Conservation (phyloP, 345 rosid species). For the Pelargonium nanum region DNA sequence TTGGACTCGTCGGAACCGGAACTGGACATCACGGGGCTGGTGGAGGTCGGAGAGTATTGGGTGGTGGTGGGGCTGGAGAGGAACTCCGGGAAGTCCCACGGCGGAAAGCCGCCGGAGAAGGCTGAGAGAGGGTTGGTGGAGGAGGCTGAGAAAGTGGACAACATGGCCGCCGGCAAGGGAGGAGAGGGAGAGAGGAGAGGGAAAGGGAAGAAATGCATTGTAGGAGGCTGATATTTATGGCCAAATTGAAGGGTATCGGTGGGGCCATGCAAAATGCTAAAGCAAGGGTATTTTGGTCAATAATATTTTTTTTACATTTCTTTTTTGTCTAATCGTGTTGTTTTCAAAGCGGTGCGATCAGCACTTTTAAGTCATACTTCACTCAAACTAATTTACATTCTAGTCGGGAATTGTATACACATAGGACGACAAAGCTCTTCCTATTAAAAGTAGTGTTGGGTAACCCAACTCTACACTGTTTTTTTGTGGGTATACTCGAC, state of each 20-base stretch:
- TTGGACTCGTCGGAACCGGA: constrained; percentile 32
- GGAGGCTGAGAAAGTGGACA: constrained; percentile 41
- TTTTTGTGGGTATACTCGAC: too few relatives aligned
- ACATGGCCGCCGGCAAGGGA: constrained; percentile 33
- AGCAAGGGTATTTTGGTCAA: background rate
- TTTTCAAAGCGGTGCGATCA: too few relatives aligned
- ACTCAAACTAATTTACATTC: too few relatives aligned
- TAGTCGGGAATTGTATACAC: too few relatives aligned
- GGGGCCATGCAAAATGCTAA: too few relatives aligned
- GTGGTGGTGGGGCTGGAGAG: constrained; percentile 24
- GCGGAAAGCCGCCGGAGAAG: constrained; percentile 38
- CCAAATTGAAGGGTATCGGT: background rate
- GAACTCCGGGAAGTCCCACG: constrained; percentile 50
- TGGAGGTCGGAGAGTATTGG: constrained; percentile 15
- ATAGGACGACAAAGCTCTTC: too few relatives aligned
- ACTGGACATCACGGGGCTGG: constrained; percentile 17
- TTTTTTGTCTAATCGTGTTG: background rate
- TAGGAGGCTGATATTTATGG: constrained; percentile 55
- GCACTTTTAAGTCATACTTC: too few relatives aligned
- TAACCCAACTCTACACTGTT: too few relatives aligned
- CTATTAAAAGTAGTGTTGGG: too few relatives aligned
- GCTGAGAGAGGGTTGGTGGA: constrained; percentile 25
- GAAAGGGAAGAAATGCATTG: constrained; percentile 83
- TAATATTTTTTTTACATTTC: background rate
- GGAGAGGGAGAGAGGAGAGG: constrained; percentile 32